Conservation (phyloP, 768 basidiomycete species). For the Boletellus sp. region DNA sequence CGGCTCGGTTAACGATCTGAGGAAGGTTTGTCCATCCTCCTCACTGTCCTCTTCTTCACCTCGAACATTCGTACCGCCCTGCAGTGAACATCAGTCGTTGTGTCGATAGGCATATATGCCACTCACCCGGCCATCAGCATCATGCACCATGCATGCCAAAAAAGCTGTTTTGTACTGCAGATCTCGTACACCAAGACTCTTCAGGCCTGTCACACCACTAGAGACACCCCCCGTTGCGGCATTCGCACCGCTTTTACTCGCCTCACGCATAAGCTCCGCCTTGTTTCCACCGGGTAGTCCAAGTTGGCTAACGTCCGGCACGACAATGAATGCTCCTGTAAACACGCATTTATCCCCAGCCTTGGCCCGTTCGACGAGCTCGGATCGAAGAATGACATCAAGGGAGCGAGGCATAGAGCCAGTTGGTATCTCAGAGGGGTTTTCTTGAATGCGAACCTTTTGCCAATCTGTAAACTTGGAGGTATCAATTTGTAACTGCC, state of each 20-base stretch:
- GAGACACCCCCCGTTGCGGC: conserved; percentile 60
- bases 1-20: conserved; percentile 84
- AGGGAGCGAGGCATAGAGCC: conserved; percentile 97
- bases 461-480: conserved; percentile 99
- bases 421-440: conserved; percentile 97
- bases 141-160: conserved; percentile 95
- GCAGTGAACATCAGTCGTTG: conserved; percentile 2
- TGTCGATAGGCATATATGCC: neutral
- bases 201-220: conserved; percentile 89
- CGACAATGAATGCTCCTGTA: conserved; percentile 96
- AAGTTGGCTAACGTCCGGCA: conserved; percentile 95
- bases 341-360: conserved; percentile 99
- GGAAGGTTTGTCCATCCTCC: conserved; percentile 77
- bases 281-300: conserved; percentile 92
- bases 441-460: conserved; percentile 98
- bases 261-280: conserved; percentile 86
- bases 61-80: conserved; percentile 85
- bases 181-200: conserved; percentile 91
- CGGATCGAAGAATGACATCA: conserved; percentile 92
- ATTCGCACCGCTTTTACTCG: conserved; percentile 59
- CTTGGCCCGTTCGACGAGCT: conserved; percentile 97
- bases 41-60: conserved; percentile 84
- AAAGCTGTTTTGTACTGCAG: conserved; percentile 99
- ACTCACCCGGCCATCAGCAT: conserved; percentile 83
- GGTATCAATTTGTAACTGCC: conserved; percentile 94